Evolutionary conservation across 1,139 yeast species (phyloP), one percentile per base, ranked within the genome.

Genomic region (Nadsonia starkeyi-henricii): DNA sequence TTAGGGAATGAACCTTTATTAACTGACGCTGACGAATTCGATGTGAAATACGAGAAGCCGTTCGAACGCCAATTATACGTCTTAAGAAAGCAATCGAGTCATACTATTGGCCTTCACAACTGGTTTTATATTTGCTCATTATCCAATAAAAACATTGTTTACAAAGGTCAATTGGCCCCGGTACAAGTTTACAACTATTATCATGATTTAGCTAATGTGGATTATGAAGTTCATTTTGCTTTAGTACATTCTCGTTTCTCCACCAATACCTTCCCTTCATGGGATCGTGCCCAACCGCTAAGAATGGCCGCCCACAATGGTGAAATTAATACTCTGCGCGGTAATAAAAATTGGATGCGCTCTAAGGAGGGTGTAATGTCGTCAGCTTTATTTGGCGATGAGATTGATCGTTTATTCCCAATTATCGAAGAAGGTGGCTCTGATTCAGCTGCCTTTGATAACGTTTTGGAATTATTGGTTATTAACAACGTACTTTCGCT

Each of bases 261-360:
- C 50, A 91, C 98, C 47, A 91, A 91, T 69, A 91, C 98, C 46
- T 91, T 91, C 78, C 98, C 98, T 46, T 85, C 96, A 20, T 91
- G 98, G 98, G 98, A 91, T 69, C 80, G 98, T 69, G 98, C 98
- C 41, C 98, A 91, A 69, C 98, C 98, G 47, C 76, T 89, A 60
- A 77, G 98, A 67, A 83, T 93, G 82, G 89, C 95, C 41, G 98
- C 98, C 44, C 98, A 91, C 71, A 91, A 91, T 66, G 98, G 98
- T 74, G 98, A 91, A 70, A 91, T 91, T 66, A 91, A 91, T 69
- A 89, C 98, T 44, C 73, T 91, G 64, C 78, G 97, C 66, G 98
- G 98, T 60, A 91, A 91, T 75, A 91, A 88, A 69, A 91, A 91
- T 68, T 91, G 97, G 97, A 89, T 91, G 96, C 79, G 96, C 60